Base-by-base conservation (phyloP, 2,329 filamentous ascomycete genomes). In the Aspergillus aculeatinus region DNA sequence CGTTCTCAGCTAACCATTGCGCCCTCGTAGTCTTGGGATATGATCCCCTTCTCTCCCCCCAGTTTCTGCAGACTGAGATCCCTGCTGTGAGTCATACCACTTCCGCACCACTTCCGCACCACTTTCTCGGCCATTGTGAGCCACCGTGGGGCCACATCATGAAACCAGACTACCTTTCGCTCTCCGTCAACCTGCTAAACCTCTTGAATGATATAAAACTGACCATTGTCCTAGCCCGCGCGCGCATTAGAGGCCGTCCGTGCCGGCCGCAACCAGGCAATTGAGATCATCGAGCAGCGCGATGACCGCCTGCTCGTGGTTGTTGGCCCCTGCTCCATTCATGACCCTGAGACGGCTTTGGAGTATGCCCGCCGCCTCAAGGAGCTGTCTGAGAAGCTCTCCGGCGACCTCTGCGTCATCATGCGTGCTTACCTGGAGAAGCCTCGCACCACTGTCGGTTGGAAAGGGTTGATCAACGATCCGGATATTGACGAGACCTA, bases 351-450 rank as follows among this genome's bases (percentile, higher is more conserved):
- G 52, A 87, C 87, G 14, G 95, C 95, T 47, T 82, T 96, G 69
- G 92, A 97, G 78, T 99, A 99, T 83, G 91, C 90, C 75, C 80
- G 84, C 63, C 87, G 89, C 59, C 85, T 99, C 52, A 90, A 92
- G 80, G 80, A 83, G 56, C 82, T 97, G 51, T 86, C 92, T 61
- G 86, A 90, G 65, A 91, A 89, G 82, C 88, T 97, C 63, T 87
- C 88, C 63, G 83, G 87, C 69, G 93, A 98, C 75, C 84, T 99
- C 51, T 88, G 88, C 76, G 90, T 99, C 76, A 88, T 99, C 72
- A 99, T 99, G 95, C 91, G 95, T 70, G 92, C 93, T 74, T 99
- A 99, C 85, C 89, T 99, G 55, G 95, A 99, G 84, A 99, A 99
- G 85, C 95, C 95, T 48, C 89, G 95, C 63, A 99, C 95, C 53